Conservation (phyloP, 768 basidiomycete genomes). For the Mycena venus region DNA sequence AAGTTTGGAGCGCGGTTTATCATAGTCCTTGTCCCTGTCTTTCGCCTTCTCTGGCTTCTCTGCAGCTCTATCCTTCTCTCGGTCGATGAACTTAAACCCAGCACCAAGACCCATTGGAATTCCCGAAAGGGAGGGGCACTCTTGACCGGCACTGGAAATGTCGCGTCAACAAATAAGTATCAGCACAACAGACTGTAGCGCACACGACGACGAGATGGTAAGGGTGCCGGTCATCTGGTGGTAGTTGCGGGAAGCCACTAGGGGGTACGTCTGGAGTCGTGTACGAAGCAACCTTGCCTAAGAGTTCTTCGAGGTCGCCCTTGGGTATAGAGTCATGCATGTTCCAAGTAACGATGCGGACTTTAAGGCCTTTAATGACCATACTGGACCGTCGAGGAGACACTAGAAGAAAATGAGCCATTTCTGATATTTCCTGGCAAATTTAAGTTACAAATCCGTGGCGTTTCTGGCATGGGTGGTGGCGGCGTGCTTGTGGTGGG, state of each 20-base stretch:
- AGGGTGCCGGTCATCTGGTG: slow-evolving; percentile 69
- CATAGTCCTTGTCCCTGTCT: slow-evolving; percentile 47
- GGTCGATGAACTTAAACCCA: slow-evolving; percentile 77
- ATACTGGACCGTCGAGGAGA: slow-evolving; percentile 41
- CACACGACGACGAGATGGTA: slow-evolving; percentile 87
- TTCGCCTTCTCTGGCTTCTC: slow-evolving; percentile 55
- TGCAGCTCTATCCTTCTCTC: slow-evolving; percentile 57
- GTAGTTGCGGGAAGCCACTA: slow-evolving; percentile 58
- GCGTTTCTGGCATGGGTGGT: slow-evolving; percentile 38
- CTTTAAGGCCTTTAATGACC: slow-evolving; percentile 66
- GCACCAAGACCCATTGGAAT: slow-evolving; percentile 86
- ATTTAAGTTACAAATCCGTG: too few species aligned
- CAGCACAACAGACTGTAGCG: slow-evolving; percentile 39
- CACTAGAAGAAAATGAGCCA: too few species aligned
- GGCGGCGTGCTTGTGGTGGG: slow-evolving; percentile 40
- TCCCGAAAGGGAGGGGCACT: slow-evolving; percentile 86
- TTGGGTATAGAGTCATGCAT: slow-evolving; percentile 89
- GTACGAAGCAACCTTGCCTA: slow-evolving; percentile 71
- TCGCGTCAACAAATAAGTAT: slow-evolving; percentile 25
- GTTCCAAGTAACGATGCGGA: slow-evolving; percentile 84
- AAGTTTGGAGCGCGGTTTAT: slow-evolving; percentile 47
- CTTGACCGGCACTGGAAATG: slow-evolving; percentile 69
- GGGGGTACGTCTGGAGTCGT: slow-evolving; percentile 40
- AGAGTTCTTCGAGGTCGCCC: slow-evolving; percentile 81
- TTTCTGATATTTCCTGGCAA: too few species aligned